phyloP scores from a whole-genome alignment of 352 stramenopile species.

The Globisporangium nodosum region DNA sequence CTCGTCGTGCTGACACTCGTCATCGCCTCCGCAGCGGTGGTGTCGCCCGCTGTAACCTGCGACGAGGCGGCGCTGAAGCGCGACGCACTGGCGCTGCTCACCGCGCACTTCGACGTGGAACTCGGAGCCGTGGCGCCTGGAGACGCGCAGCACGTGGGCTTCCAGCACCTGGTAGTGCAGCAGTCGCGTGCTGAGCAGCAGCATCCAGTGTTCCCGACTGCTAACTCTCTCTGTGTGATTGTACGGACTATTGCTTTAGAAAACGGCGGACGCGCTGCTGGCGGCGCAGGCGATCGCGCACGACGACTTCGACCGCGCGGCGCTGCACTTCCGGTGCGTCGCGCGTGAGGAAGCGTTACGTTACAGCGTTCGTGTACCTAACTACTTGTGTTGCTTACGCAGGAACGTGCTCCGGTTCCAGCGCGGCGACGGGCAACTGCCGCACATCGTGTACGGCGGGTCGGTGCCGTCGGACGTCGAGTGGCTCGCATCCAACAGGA shows the following conservation, averaged over 20 bases:
- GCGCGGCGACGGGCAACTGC: conserved; percentile 45
- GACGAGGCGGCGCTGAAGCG: conserved; percentile 44
- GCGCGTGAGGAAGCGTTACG: neutral
- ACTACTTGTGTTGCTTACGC: neutral
- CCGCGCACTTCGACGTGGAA: conserved; percentile 52
- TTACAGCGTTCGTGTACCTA: no score
- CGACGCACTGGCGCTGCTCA: conserved; percentile 37
- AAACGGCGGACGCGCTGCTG: conserved; percentile 70
- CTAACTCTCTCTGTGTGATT: no score
- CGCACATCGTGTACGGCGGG: conserved; percentile 72
- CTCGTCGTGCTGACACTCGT: no score
- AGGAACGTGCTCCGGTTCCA: conserved; percentile 60
- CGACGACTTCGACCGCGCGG: conserved; percentile 59
- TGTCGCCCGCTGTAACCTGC: conserved; percentile 12
- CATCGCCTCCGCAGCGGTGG: no score
- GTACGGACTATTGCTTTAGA: conserved; percentile 16
- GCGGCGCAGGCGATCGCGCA: conserved; percentile 77
- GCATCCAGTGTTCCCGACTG: no score
- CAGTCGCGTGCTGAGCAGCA: no score
- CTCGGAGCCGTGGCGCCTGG: conserved; percentile 63
- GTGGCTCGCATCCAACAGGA: conserved; percentile 66
- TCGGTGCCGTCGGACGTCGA: conserved; percentile 36
- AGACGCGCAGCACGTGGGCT: conserved; percentile 39
- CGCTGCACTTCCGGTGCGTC: conserved; percentile 50
- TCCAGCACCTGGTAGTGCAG: conserved; percentile 62